A percentile compares a stretch with the other conserved stretches of the same genome.
Conservation (phyloP, 495 filamentous ascomycete species). For the Aspergillus heteromorphus region DNA sequence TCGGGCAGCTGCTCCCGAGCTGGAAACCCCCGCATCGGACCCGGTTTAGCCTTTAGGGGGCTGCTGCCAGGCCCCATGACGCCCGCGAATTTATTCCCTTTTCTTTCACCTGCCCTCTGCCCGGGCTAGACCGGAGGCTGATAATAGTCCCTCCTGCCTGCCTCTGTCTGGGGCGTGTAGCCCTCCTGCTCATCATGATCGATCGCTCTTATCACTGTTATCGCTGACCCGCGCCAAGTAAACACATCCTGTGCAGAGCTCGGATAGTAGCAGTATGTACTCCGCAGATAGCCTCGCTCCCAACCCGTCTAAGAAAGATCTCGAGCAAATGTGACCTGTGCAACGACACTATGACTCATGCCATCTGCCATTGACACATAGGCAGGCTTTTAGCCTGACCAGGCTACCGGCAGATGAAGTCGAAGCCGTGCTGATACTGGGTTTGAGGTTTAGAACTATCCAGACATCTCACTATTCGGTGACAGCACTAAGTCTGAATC, state of each 20-base stretch:
- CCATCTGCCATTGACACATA: no score
- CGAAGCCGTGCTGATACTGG: background rate
- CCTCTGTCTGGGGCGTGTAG: background rate
- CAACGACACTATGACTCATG: background rate
- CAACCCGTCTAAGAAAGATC: no score
- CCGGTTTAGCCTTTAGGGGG: background rate
- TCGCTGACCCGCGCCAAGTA: background rate
- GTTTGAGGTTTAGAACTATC: background rate
- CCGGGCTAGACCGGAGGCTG: no score
- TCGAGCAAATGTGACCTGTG: background rate
- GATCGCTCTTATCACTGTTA: conserved; percentile 9
- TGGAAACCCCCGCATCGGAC: conserved; percentile 5
- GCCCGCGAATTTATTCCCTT: background rate
- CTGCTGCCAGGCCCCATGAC: background rate
- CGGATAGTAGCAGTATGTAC: no score
- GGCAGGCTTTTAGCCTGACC: background rate
- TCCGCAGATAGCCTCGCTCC: no score
- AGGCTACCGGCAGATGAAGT: background rate
- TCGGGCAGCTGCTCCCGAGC: conserved; percentile 11
- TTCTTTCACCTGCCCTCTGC: background rate
- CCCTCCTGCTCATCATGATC: no score
- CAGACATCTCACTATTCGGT: background rate
- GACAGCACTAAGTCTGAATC: background rate
- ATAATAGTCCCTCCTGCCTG: background rate
- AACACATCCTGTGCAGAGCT: background rate